Conservation (phyloP, 83 land plant genomes). For the Picea abies region DNA sequence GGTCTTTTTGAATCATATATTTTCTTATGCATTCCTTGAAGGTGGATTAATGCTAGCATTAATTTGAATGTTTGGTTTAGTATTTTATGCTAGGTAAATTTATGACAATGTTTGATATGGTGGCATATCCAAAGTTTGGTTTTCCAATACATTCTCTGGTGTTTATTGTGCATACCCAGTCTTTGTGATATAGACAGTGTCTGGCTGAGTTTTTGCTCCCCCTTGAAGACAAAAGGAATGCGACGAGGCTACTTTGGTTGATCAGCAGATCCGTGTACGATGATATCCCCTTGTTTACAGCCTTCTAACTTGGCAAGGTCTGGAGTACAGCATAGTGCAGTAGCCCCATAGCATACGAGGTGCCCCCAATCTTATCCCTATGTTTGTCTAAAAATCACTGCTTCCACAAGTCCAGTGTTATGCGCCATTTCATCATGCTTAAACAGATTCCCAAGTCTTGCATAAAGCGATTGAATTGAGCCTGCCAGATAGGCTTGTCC, state of each 20-base stretch:
- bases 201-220: slow-evolving; percentile 18
- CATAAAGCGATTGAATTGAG: slow-evolving; percentile 31
- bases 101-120: no score
- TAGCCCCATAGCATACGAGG: slow-evolving; percentile 13
- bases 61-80: no score
- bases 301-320: slow-evolving; percentile 17
- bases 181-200: no score
- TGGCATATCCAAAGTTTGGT: no score
- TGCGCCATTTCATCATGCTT: slow-evolving; percentile 26
- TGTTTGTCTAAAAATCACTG: slow-evolving; percentile 39
- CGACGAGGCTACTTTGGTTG: slow-evolving; percentile 24
- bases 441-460: slow-evolving; percentile 28
- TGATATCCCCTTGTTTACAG: slow-evolving; percentile 33
- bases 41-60: no score
- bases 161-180: no score
- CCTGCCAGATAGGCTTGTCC: slow-evolving; percentile 17
- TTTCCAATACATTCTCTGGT: no score
- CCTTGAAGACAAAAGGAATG: slow-evolving; percentile 25
- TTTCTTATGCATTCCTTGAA: no score
- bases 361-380: slow-evolving; percentile 33
- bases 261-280: slow-evolving; percentile 22
- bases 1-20: no score
- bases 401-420: slow-evolving; percentile 34
- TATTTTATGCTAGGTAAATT: no score
- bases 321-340: slow-evolving; percentile 28